Conservation (phyloP, 2,329 filamentous ascomycete species). For the Cordyceps farinosa region DNA sequence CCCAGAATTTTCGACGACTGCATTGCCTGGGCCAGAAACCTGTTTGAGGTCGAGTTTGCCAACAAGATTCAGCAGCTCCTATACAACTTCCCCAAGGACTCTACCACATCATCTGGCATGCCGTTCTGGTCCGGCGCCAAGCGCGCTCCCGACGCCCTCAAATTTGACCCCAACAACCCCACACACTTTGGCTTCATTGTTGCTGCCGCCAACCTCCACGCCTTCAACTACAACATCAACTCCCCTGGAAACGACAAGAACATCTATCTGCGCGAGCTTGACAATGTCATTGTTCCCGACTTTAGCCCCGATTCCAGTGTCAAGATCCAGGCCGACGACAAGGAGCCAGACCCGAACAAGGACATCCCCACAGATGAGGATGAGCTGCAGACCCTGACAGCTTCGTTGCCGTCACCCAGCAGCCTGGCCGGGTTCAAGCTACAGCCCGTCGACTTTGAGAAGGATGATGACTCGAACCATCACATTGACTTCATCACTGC, state of each 20-base stretch:
- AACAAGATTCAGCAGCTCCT: constrained; percentile 94
- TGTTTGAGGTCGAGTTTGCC: constrained; percentile 96
- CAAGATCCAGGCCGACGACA: constrained; percentile 96
- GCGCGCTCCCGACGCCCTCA: constrained; percentile 86
- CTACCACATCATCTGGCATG: constrained; percentile 79
- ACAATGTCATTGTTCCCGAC: constrained; percentile 93
- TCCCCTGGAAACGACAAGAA: constrained; percentile 65
- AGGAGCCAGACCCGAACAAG: constrained; percentile 88
- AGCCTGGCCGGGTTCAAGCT: constrained; percentile 84
- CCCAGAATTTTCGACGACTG: constrained; percentile 93
- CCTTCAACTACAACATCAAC: constrained; percentile 97
- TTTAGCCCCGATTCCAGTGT: constrained; percentile 86
- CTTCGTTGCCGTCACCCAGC: constrained; percentile 72
- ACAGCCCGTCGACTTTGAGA: constrained; percentile 92
- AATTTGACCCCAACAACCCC: constrained; percentile 79
- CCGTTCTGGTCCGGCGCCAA: constrained; percentile 98
- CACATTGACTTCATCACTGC: constrained; percentile 99
- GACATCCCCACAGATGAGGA: constrained; percentile 66
- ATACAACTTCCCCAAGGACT: constrained; percentile 96
- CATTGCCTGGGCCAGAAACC: constrained; percentile 86
- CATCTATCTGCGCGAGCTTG: constrained; percentile 74
- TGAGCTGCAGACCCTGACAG: constrained; percentile 70
- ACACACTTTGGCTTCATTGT: constrained; percentile 88
- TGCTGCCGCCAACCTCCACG: constrained; percentile 85
- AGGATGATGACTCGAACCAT: constrained; percentile 96